Evolutionary conservation across 1,139 yeast genomes (phyloP).

Genomic region (Suzukiozyma palmioleophila): DNA sequence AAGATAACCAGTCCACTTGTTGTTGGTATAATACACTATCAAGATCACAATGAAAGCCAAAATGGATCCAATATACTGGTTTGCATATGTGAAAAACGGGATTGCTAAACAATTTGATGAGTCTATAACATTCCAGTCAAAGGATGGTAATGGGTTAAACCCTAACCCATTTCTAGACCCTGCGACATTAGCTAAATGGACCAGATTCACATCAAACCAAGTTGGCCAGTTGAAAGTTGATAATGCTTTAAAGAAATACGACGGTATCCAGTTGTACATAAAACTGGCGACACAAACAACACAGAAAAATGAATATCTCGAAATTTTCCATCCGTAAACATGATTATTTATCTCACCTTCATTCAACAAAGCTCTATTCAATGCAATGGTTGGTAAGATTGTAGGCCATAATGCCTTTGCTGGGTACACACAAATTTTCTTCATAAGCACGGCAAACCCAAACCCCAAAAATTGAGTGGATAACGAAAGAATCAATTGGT

Average conservation of each 20-base stretch:
- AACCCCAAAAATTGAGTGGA: constrained; percentile 46
- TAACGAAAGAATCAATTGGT: constrained; percentile 33
- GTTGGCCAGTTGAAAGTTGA: constrained; percentile 48
- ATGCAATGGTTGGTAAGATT: constrained; percentile 40
- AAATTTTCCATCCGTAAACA: constrained; percentile 39
- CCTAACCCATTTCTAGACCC: constrained; percentile 40
- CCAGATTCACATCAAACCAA: constrained; percentile 39
- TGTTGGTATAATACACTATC: constrained; percentile 32
- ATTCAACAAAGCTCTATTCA: constrained; percentile 39
- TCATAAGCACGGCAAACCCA: constrained; percentile 45
- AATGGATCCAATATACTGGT: constrained; percentile 31
- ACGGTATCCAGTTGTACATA: constrained; percentile 41
- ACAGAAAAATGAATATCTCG: constrained; percentile 37
- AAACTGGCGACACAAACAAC: constrained; percentile 30
- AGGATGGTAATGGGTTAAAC: constrained; percentile 39
- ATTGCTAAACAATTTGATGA: constrained; percentile 38
- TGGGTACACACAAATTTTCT: constrained; percentile 42
- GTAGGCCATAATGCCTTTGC: constrained; percentile 46
- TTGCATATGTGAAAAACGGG: constrained; percentile 37
- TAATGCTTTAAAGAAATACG: constrained; percentile 37
- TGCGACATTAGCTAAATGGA: constrained; percentile 35
- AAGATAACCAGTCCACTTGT: constrained; percentile 36
- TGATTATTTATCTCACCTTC: constrained; percentile 19
- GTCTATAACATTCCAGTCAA: constrained; percentile 44
- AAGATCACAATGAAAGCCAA: constrained; percentile 30